These are phyloP conservation scores for Brassica carinata DNA, from an alignment of 345 rosid genomes.

Conservation along the genomic window DNA sequence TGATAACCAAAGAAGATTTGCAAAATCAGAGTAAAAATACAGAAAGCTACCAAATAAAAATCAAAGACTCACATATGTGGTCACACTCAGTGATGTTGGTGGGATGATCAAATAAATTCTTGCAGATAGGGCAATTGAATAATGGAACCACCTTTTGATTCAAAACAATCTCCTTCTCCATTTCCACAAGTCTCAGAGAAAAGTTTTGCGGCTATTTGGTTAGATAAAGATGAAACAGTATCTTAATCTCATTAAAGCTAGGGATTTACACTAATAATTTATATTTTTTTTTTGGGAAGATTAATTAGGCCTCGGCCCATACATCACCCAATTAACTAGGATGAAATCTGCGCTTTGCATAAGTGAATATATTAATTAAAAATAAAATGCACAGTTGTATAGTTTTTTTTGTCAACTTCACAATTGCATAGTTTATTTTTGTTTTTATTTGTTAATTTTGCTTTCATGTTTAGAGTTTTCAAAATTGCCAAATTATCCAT, in stretches of 20 bases:
- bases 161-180: not conserved
- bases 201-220: not conserved
- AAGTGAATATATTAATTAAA: too few relatives aligned
- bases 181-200: not conserved
- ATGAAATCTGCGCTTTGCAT: too few relatives aligned
- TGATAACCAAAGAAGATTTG: not conserved
- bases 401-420: too few relatives aligned
- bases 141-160: not conserved
- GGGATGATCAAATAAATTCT: not conserved
- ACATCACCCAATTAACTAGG: not conserved
- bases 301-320: not conserved
- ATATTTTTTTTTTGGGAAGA: not conserved
- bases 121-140: not conserved
- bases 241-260: not conserved
- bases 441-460: too few relatives aligned
- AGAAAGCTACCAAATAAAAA: not conserved
- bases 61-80: not conserved
- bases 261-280: not conserved
- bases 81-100: not conserved
- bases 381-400: too few relatives aligned
- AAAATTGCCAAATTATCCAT: too few relatives aligned
- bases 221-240: not conserved
- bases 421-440: too few relatives aligned
- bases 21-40: not conserved
- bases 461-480: too few relatives aligned